phyloP scores from a whole-genome alignment of 1,139 yeast species.

The Scheffersomyces illinoinensis region DNA sequence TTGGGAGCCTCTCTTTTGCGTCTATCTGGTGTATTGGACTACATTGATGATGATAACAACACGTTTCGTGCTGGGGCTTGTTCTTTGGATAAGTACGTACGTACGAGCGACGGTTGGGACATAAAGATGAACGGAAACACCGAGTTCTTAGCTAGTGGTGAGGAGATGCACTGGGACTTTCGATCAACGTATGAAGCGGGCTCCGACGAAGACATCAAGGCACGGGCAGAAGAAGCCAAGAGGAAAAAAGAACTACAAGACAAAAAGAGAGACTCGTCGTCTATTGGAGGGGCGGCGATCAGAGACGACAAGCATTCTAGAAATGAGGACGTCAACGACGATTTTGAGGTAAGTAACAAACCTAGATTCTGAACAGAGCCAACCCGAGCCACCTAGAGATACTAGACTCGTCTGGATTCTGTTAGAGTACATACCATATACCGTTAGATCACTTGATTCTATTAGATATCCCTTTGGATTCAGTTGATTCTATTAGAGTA shows the following conservation, averaged over 20 bases:
- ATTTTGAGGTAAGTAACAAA: conserved; percentile 36
- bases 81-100: conserved; percentile 38
- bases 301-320: background rate
- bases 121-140: conserved; percentile 67
- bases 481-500: background rate
- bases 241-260: conserved; percentile 18
- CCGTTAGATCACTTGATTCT: too few species aligned
- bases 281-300: background rate
- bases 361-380: background rate
- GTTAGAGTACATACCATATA: background rate
- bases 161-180: conserved; percentile 91
- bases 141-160: conserved; percentile 68
- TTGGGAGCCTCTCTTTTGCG: conserved; percentile 69
- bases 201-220: conserved; percentile 68
- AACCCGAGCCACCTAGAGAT: background rate
- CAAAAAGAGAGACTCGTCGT: conserved; percentile 15
- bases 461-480: too few species aligned
- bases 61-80: conserved; percentile 51
- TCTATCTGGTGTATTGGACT: conserved; percentile 44
- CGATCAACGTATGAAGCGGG: conserved; percentile 71
- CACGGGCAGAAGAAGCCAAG: conserved; percentile 32
- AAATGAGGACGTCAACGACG: conserved; percentile 16
- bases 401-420: background rate
- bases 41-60: conserved; percentile 45
- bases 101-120: conserved; percentile 46